Percentiles rank a stretch among this genome's conserved stretches.
phyloP scores from a whole-genome alignment of 176 grass and related monocot species.

The Bolboschoenus planiculmis region DNA sequence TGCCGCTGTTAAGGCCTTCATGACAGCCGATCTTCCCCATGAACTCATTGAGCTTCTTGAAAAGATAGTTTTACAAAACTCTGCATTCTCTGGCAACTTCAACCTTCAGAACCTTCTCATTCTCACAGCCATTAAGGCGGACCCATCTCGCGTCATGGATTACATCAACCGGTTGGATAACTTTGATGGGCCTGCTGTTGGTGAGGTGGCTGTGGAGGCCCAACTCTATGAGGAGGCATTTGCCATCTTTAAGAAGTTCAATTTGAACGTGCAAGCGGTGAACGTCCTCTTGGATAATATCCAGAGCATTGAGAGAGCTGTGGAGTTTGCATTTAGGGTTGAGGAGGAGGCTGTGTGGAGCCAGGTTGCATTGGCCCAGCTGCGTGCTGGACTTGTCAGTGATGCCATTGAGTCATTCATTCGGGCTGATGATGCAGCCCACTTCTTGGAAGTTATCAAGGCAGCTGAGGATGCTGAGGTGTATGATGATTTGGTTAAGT shows the following conservation, averaged over 20 bases:
- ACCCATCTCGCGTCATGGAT: constrained; percentile 87
- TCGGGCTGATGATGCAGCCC: constrained; percentile 69
- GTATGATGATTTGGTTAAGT: constrained; percentile 71
- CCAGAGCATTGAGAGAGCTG: constrained; percentile 78
- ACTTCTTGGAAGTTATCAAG: constrained; percentile 82
- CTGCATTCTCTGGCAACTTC: constrained; percentile 85
- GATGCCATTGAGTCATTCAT: constrained; percentile 95
- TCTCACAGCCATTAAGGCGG: constrained; percentile 83
- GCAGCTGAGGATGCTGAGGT: constrained; percentile 71
- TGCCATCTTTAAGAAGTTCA: constrained; percentile 96
- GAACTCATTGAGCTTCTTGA: constrained; percentile 96
- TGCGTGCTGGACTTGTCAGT: constrained; percentile 75
- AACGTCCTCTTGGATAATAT: constrained; percentile 85
- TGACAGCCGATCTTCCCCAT: constrained; percentile 90
- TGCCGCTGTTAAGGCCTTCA: constrained; percentile 95
- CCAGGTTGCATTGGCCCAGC: constrained; percentile 80
- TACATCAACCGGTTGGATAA: constrained; percentile 92
- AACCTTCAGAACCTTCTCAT: constrained; percentile 94
- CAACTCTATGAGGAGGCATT: constrained; percentile 87
- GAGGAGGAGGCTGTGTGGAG: constrained; percentile 94
- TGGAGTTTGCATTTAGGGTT: constrained; percentile 85
- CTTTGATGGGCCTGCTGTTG: constrained; percentile 95
- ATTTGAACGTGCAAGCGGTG: constrained; percentile 86
- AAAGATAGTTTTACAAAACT: constrained; percentile 95
- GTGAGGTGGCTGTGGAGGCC: constrained; percentile 86